phyloP scores from a whole-genome alignment of 345 rosid genomes.

The Moricandia arvensis region DNA sequence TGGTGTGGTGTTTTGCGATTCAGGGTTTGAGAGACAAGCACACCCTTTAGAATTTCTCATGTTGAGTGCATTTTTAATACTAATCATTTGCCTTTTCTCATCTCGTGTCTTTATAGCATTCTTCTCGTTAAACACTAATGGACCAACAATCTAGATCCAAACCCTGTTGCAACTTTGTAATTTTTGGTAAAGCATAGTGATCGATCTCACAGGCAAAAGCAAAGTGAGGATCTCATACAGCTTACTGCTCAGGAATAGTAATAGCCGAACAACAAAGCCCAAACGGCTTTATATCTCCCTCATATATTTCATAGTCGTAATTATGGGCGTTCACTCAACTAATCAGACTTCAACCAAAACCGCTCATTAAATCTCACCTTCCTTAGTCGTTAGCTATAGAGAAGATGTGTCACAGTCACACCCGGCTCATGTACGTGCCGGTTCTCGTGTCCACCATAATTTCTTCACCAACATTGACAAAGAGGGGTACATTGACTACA shows the following conservation, averaged over 20 bases:
- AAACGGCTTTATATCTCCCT: not conserved
- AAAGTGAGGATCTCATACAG: not conserved
- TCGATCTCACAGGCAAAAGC: not conserved
- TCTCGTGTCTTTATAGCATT: slow-evolving; percentile 13
- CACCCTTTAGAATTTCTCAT: slow-evolving; percentile 8
- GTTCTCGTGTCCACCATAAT: slow-evolving; percentile 78
- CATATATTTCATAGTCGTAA: not conserved
- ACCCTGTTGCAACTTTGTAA: not conserved
- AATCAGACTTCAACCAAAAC: not conserved
- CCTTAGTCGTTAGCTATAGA: not conserved
- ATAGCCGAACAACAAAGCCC: not conserved
- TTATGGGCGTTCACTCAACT: not conserved
- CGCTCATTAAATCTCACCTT: not conserved
- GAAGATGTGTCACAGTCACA: not conserved
- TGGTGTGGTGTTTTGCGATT: not conserved
- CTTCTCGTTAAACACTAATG: slow-evolving; percentile 21
- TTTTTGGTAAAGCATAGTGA: not conserved
- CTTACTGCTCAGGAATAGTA: not conserved
- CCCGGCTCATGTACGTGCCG: slow-evolving; percentile 80
- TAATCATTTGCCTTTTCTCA: slow-evolving; percentile 12
- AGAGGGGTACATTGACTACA: slow-evolving; percentile 66
- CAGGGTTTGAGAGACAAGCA: not conserved
- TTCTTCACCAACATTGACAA: slow-evolving; percentile 56
- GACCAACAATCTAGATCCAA: not conserved
- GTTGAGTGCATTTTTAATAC: slow-evolving; percentile 7